Conservation (phyloP, 768 basidiomycete species). For the Kwoniella bestiolae region DNA sequence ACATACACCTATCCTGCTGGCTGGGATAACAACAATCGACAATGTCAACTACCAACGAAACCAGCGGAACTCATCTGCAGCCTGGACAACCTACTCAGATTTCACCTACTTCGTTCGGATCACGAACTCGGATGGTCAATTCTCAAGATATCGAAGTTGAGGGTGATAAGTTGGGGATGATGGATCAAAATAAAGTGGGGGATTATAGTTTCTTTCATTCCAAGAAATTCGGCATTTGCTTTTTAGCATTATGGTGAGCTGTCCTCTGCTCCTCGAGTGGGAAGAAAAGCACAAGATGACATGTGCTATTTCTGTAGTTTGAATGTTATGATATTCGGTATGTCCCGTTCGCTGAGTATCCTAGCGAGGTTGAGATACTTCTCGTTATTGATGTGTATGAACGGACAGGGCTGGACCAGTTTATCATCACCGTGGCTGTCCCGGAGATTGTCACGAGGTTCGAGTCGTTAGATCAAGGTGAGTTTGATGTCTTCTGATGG, state of each 20-base stretch:
- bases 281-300: too few relatives aligned
- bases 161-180: not conserved
- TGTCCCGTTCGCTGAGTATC: not conserved
- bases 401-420: slow-evolving; percentile 31
- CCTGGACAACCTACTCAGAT: not conserved
- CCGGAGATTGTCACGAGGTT: slow-evolving; percentile 34
- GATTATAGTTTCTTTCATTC: slow-evolving; percentile 32
- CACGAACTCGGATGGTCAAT: slow-evolving; percentile 7
- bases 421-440: slow-evolving; percentile 40
- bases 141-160: not conserved
- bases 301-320: slow-evolving; percentile 11
- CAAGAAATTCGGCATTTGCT: slow-evolving; percentile 28
- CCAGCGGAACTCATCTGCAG: too few relatives aligned
- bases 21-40: too few relatives aligned
- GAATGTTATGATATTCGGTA: slow-evolving; percentile 33
- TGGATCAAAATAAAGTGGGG: not conserved
- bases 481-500: slow-evolving; percentile 3
- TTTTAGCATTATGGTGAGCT: slow-evolving; percentile 35
- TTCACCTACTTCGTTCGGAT: slow-evolving; percentile 19
- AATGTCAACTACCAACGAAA: too few relatives aligned
- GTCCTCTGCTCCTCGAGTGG: too few relatives aligned
- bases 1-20: not conserved
- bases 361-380: too few relatives aligned
- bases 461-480: slow-evolving; percentile 31
- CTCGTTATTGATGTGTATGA: too few relatives aligned